Percentiles rank a stretch among this genome's conserved stretches.
Conservation (phyloP, 2,329 filamentous ascomycete species). For the Fusarium sp. region DNA sequence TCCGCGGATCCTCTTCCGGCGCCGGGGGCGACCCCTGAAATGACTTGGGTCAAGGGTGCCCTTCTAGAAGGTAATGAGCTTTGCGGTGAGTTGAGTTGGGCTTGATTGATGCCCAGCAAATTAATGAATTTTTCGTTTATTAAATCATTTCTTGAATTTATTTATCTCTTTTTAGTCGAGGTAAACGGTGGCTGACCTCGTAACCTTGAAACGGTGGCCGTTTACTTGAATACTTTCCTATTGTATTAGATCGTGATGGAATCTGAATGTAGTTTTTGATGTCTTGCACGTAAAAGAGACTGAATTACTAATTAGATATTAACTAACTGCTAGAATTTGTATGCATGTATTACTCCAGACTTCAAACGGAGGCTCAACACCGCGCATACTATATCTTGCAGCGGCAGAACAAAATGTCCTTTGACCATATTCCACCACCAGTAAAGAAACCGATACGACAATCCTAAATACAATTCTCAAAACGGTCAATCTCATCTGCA, state of each 20-base stretch:
- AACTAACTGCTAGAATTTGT: background rate
- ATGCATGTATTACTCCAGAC: background rate
- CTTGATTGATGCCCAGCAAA: slow-evolving; percentile 27
- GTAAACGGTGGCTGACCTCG: slow-evolving; percentile 37
- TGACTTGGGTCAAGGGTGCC: slow-evolving; percentile 34
- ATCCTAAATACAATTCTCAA: slow-evolving; percentile 8
- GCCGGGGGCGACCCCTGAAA: slow-evolving; percentile 38
- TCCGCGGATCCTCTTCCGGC: slow-evolving; percentile 47
- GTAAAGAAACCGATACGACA: slow-evolving; percentile 7
- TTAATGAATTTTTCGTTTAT: slow-evolving; percentile 17
- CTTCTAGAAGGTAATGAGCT: slow-evolving; percentile 47
- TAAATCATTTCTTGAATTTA: slow-evolving; percentile 30
- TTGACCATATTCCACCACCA: slow-evolving; percentile 15
- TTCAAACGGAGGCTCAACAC: background rate
- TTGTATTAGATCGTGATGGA: background rate
- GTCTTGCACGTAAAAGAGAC: background rate
- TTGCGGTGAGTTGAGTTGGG: slow-evolving; percentile 14
- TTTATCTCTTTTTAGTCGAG: slow-evolving; percentile 35
- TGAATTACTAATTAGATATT: background rate
- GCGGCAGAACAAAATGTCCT: background rate
- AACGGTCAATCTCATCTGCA: slow-evolving; percentile 15
- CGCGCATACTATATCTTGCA: background rate
- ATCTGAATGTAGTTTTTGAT: too few species aligned
- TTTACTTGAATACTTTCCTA: slow-evolving; percentile 10
- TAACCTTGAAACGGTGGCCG: slow-evolving; percentile 41